These are phyloP conservation scores for Trichosanthes cucumerina DNA, from an alignment of 306 rosid species.

Conservation along the genomic window DNA sequence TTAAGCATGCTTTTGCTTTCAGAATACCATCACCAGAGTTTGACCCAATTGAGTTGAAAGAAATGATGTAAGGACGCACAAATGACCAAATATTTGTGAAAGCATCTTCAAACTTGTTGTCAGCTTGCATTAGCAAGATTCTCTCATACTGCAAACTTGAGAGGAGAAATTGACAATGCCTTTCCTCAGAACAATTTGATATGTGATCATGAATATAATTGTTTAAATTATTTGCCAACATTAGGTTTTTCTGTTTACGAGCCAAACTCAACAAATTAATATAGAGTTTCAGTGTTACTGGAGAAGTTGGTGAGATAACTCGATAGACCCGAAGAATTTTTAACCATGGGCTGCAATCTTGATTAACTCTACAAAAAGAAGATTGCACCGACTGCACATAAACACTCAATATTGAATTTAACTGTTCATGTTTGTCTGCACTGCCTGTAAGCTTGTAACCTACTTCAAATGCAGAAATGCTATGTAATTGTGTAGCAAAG, in stretches of 20 bases:
- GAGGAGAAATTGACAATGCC: slow-evolving; percentile 31
- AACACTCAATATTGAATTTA: slow-evolving; percentile 43
- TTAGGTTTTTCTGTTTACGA: slow-evolving; percentile 57
- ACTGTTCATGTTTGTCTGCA: slow-evolving; percentile 35
- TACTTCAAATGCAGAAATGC: slow-evolving; percentile 70
- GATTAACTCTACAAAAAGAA: slow-evolving; percentile 49
- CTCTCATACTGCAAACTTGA: slow-evolving; percentile 75
- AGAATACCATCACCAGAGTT: slow-evolving; percentile 45
- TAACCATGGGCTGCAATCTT: slow-evolving; percentile 83
- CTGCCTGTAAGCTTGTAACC: slow-evolving; percentile 50
- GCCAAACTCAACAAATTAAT: slow-evolving; percentile 67
- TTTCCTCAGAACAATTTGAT: slow-evolving; percentile 40
- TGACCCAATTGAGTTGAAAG: slow-evolving; percentile 35
- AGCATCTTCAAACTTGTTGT: slow-evolving; percentile 80
- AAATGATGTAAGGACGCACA: slow-evolving; percentile 48
- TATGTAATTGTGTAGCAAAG: slow-evolving; percentile 65
- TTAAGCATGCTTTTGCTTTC: slow-evolving; percentile 89
- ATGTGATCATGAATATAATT: slow-evolving; percentile 42
- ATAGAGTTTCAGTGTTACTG: slow-evolving; percentile 51
- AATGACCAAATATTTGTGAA: slow-evolving; percentile 74
- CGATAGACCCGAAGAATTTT: slow-evolving; percentile 78
- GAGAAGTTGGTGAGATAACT: slow-evolving; percentile 55
- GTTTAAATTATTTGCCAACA: slow-evolving; percentile 63
- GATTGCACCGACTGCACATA: slow-evolving; percentile 46
- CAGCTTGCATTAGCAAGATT: slow-evolving; percentile 64